Conservation (phyloP, 257 asterid species). For the Solanum chmielewskii region DNA sequence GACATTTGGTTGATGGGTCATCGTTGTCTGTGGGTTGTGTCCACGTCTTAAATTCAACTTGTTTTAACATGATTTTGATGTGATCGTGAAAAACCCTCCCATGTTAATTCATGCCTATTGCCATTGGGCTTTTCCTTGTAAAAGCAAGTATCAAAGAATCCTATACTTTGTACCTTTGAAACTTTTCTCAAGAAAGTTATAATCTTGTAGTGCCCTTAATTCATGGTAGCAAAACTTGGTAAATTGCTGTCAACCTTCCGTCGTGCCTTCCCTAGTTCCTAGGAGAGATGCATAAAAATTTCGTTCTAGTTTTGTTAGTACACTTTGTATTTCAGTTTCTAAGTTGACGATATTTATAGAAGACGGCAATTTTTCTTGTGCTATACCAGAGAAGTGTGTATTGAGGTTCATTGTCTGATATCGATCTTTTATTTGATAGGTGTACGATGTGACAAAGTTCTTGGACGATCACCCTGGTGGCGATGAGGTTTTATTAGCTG, state of each 20-base stretch:
- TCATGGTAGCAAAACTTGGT: not conserved
- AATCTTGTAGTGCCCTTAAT: not conserved
- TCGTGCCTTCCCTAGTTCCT: not conserved
- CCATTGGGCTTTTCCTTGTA: not conserved
- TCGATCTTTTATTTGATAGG: constrained; percentile 22
- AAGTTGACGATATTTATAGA: not conserved
- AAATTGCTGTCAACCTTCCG: not conserved
- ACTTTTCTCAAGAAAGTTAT: not conserved
- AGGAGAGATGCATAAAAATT: not conserved
- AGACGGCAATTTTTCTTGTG: not conserved
- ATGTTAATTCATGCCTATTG: not conserved
- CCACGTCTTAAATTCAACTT: not conserved
- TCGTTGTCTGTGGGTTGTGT: not conserved
- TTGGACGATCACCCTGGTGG: constrained; percentile 97
- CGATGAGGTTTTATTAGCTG: constrained; percentile 72
- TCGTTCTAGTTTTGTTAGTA: not conserved
- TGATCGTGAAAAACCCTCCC: not conserved
- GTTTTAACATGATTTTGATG: not conserved
- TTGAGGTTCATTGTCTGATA: not conserved
- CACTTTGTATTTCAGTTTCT: not conserved
- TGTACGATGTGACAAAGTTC: constrained; percentile 73
- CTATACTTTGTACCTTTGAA: not conserved
- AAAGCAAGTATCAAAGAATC: not conserved
- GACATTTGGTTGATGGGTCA: not conserved
- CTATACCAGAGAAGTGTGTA: not conserved